Evolutionary conservation across 2,329 filamentous ascomycete genomes (phyloP).

Genomic region (Hypoxylon sp.): DNA sequence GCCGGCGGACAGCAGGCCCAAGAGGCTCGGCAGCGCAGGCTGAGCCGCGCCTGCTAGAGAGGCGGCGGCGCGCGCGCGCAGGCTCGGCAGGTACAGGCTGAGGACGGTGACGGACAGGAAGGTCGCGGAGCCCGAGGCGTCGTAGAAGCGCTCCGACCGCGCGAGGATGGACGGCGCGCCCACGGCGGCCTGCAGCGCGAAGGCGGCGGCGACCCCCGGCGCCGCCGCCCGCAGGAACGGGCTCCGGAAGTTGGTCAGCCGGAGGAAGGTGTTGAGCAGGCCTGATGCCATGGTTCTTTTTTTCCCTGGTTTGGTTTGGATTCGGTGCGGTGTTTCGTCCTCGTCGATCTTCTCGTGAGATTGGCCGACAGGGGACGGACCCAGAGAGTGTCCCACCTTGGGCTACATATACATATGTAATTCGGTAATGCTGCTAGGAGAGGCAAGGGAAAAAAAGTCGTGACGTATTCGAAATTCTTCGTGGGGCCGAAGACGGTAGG

Average conservation of each 20-base stretch:
- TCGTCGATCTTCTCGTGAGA: too few relatives aligned
- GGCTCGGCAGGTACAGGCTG: slow-evolving; percentile 66
- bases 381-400: too few relatives aligned
- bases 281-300: slow-evolving; percentile 40
- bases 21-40: slow-evolving; percentile 56
- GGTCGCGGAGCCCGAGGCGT: slow-evolving; percentile 71
- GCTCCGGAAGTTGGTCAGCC: slow-evolving; percentile 66
- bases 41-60: slow-evolving; percentile 46
- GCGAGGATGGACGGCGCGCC: slow-evolving; percentile 67
- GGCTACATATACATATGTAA: too few relatives aligned
- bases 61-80: slow-evolving; percentile 62
- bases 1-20: slow-evolving; percentile 54
- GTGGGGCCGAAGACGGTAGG: background rate
- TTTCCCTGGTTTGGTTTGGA: background rate
- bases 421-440: background rate
- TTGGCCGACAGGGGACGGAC: too few relatives aligned
- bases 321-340: too few relatives aligned
- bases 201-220: slow-evolving; percentile 68
- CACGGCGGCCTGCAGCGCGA: slow-evolving; percentile 68
- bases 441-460: slow-evolving; percentile 11
- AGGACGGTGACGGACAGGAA: slow-evolving; percentile 70
- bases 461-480: slow-evolving; percentile 23
- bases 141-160: slow-evolving; percentile 72
- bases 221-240: slow-evolving; percentile 69
- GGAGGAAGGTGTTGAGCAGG: slow-evolving; percentile 58